Percentiles rank a stretch among this genome's conserved stretches.
phyloP scores from a whole-genome alignment of 2,329 filamentous ascomycete genomes.

The Leptographium wingfieldii region DNA sequence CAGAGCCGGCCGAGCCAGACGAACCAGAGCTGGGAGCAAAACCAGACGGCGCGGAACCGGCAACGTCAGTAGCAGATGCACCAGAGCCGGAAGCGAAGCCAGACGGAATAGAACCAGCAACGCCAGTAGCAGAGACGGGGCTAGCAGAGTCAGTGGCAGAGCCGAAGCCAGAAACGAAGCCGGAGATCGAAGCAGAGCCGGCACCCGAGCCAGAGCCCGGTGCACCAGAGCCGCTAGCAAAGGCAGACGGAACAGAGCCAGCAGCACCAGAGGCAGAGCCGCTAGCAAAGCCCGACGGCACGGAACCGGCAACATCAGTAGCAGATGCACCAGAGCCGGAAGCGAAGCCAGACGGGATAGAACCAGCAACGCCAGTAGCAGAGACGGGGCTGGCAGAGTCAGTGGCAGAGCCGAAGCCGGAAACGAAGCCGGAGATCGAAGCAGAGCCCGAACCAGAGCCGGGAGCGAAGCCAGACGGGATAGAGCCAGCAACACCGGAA shows the following conservation, averaged over 20 bases:
- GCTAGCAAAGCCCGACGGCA: no score
- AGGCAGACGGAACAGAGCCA: no score
- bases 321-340: no score
- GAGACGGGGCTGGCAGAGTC: neutral
- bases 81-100: no score
- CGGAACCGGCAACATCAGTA: no score
- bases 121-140: neutral
- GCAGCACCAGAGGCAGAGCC: neutral
- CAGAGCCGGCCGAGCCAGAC: neutral
- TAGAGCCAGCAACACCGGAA: neutral
- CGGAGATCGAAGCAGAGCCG: neutral
- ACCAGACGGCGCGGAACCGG: no score
- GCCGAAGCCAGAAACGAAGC: neutral
- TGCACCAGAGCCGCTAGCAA: no score
- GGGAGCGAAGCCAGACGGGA: no score
- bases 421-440: neutral
- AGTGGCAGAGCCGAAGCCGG: neutral
- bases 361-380: neutral
- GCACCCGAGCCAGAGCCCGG: no score
- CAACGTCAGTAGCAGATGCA: neutral
- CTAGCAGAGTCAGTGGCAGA: neutral
- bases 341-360: no score
- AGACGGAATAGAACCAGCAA: no score
- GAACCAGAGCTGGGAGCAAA: neutral
- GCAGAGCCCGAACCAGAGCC: neutral